Evolutionary conservation across 2,329 filamentous ascomycete species (phyloP).

Genomic region (Fusarium torulosum): DNA sequence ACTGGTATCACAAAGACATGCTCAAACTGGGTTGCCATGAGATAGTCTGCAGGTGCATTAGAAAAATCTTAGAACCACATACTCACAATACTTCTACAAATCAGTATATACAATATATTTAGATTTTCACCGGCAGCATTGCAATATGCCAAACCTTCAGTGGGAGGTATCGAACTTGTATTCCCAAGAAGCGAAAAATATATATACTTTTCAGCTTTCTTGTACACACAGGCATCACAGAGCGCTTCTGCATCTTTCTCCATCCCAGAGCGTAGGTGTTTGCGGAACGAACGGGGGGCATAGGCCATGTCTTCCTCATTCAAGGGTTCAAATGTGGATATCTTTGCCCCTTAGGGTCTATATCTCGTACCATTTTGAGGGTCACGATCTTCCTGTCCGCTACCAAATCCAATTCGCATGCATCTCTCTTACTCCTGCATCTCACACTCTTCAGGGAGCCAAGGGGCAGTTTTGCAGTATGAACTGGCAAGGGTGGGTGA

Average conservation of each 20-base stretch:
- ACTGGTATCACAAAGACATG: constrained; percentile 40
- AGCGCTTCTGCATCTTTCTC: constrained; percentile 13
- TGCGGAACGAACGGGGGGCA: constrained; percentile 35
- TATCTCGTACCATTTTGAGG: background rate
- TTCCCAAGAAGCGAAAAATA: background rate
- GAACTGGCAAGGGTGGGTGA: constrained; percentile 16
- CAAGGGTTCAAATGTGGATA: background rate
- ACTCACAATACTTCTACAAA: background rate
- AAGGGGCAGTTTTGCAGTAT: background rate
- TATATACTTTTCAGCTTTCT: background rate
- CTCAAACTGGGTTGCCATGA: constrained; percentile 22
- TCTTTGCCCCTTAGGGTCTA: constrained; percentile 1
- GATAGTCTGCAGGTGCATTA: background rate
- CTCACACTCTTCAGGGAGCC: background rate
- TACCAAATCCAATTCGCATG: constrained; percentile 6
- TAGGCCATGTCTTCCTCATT: constrained; percentile 7
- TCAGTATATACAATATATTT: background rate
- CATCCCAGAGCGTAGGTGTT: constrained; percentile 21
- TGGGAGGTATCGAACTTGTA: background rate
- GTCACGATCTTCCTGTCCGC: constrained; percentile 19
- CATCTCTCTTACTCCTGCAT: constrained; percentile 9
- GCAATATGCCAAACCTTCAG: no score
- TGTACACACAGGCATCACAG: background rate
- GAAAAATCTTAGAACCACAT: background rate
- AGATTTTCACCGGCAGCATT: no score